Base-by-base conservation (phyloP, 208 protist genomes). In the Trichomonas vaginalis region DNA sequence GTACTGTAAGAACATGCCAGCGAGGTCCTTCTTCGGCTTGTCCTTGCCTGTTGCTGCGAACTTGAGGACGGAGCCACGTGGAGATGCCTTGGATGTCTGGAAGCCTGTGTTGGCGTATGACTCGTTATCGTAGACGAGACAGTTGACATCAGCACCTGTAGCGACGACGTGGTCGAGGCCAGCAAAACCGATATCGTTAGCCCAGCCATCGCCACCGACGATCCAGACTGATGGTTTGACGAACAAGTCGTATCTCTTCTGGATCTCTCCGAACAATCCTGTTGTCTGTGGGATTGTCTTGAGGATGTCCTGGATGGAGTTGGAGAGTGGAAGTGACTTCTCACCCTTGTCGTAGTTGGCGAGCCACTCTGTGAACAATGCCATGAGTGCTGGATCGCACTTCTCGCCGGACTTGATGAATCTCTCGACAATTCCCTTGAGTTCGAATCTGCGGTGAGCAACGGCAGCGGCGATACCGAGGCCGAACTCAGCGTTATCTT, bases 401-500 rank as follows among this genome's bases (percentile, higher is more conserved):
- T 45, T 14, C n/a, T 35, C 17, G 79, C 6, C n/a, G 1, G 6
- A 6, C 37, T 14, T 80, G 23, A 42, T 6, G 51, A 21, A 82
- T 39, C 37, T 14, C 8, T 56, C 17, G 32, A 97, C n/a, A 17
- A 97, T 62, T 40, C 45, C 92, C n/a, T 9, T 46, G 27, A 98
- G 61, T 37, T 40, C 62, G 23, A 88, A 23, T 42, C 97, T 51
- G 17, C 95, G 45, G 6, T 96, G 45, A 27, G 23, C 35, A 37
- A 47, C 82, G 45, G 96, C 97, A 48, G 96, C 21, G 0, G 45
- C 35, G 62, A 98, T 98, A 49, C 97, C 97, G 23, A 97, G 95
- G 61, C 97, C 97, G 80, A 96, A 98, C 95, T 98, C 97, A 27
- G 97, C 97, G 51, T 96, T 97, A 95, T 98, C 97, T 96, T 98